Base-by-base conservation (phyloP, 2,329 filamentous ascomycete species). In the Fusarium guadeloupense region DNA sequence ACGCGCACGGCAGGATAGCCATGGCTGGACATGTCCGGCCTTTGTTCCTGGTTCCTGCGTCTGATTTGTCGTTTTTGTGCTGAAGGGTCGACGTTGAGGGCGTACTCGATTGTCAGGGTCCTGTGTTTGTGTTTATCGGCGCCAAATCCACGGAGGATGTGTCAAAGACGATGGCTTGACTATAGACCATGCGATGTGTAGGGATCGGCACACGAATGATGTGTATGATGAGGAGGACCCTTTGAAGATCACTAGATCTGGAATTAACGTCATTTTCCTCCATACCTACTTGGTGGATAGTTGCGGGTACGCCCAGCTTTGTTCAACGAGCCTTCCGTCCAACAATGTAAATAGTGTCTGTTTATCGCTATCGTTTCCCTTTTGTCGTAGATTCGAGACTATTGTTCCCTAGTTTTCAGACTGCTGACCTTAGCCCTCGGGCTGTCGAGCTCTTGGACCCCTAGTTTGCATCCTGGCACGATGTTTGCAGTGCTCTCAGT, bases 1-100 rank as follows among this genome's bases (percentile, higher is more conserved):
- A 57, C 50, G 53, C 30, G 33, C 13, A 31, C 43, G 43, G 43
- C 37, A 62, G 37, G 10, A 17, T 8, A 59, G 26, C 26, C 39
- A 46, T 58, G 55, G 9, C 50, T 8, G 54, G 26, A 21, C 39
- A 46, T 58, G 55, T 7, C 50, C 47, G 47, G 28, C 48, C 46
- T 44, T 58, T 39, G 48, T 62, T 63, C 59, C 31, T 54, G 53
- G 59, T 54, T 43, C 53, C 56, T 59, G 56, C 55, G n/a, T 59
- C 56, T 54, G 55, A 60, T 59, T 59, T 54, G 56, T 31, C 33
- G 26, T n/a, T 14, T 54, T 30, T 34, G 19, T 34, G 19, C 14
- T 42, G 6, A 40, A 38, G 30, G 34, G 41, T 39, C 9, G 39
- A 56, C 39, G 56, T 56, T 56, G 43, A 43, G 25, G 28, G 25